Conservation (phyloP, 768 basidiomycete genomes). For the Auricularia sp. region DNA sequence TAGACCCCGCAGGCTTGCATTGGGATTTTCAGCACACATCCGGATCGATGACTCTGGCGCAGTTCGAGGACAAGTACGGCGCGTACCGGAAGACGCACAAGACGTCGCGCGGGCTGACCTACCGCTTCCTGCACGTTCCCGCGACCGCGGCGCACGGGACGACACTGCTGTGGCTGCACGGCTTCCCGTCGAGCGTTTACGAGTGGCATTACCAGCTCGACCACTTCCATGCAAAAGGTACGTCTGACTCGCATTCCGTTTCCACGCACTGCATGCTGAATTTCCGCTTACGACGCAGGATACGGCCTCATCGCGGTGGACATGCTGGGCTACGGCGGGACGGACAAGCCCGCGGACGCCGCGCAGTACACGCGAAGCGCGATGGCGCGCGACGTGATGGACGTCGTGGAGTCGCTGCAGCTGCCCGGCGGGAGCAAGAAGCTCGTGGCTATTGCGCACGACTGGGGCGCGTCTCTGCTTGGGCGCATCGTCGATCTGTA, state of each 20-base stretch:
- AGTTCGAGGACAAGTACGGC: too few species aligned
- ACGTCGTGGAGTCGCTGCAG: constrained; percentile 30
- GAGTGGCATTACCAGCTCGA: constrained; percentile 32
- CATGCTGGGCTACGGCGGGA: constrained; percentile 43
- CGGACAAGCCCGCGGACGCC: constrained; percentile 33
- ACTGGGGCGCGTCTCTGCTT: constrained; percentile 29
- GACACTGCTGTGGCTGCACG: constrained; percentile 35
- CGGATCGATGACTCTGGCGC: too few species aligned
- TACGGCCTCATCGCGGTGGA: constrained; percentile 41
- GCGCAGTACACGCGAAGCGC: constrained; percentile 23
- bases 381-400: constrained; percentile 30
- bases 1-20: too few species aligned
- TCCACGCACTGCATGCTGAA: too few species aligned
- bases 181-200: constrained; percentile 33
- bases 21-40: too few species aligned
- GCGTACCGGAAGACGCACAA: background rate
- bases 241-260: too few species aligned
- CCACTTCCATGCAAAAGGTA: constrained; percentile 27
- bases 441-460: constrained; percentile 32
- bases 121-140: constrained; percentile 22
- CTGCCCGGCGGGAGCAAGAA: constrained; percentile 13
- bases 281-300: background rate
- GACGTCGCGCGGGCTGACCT: constrained; percentile 25
- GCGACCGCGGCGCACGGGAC: constrained; percentile 17
- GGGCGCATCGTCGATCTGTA: constrained; percentile 28